Evolutionary conservation across 768 basidiomycete species (phyloP), one percentile per base, ranked within the genome.

Genomic region (Nidula microcarpa): DNA sequence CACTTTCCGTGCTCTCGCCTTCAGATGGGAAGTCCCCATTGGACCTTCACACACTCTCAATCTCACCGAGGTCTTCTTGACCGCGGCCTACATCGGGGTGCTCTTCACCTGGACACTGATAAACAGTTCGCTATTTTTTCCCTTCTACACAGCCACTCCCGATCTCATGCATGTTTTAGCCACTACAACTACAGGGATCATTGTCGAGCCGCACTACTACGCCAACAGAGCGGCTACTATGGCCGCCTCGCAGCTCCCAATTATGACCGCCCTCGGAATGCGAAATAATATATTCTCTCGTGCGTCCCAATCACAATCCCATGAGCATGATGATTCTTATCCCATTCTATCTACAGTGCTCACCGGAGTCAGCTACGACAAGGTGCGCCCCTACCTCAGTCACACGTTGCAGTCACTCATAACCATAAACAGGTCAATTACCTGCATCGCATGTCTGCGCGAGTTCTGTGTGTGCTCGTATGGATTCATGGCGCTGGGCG

Each of bases 221-320:
- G 69, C 67, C 32, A 74, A 79, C 53, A 68, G 75, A 30, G 69
- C 75, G 1, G 77, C 71, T 0, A 64, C 65, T 32, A 71, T 82
- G 18, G 80, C 75, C 1, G 63, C 70, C 13, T 69, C 69, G 37
- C 82, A 87, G 62, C 63, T 82, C 0, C 79, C 83, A 1, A 68
- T 87, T 16, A 68, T 86, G 60, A 72, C 77, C 13, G 82, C 76
- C 2, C 73, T 87, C 23, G 82, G 81, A 1, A 80, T 79, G 55
- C 81, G 80, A 32, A 86, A 87, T 64, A 86, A 86, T 53, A 61
- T 82, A 13, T 60, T 74, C 34, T 68, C 69, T 4, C 66, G 73
- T 72, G 23, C 50, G 68, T 57, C 11, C 4, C 23, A 23, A 6
- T 47, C 35, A 6, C 34, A 5, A 23, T 41, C 3, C 34, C 39